These are phyloP conservation scores for Colletotrichum salicis DNA, from an alignment of 2,329 filamentous ascomycete genomes.

Conservation along the genomic window DNA sequence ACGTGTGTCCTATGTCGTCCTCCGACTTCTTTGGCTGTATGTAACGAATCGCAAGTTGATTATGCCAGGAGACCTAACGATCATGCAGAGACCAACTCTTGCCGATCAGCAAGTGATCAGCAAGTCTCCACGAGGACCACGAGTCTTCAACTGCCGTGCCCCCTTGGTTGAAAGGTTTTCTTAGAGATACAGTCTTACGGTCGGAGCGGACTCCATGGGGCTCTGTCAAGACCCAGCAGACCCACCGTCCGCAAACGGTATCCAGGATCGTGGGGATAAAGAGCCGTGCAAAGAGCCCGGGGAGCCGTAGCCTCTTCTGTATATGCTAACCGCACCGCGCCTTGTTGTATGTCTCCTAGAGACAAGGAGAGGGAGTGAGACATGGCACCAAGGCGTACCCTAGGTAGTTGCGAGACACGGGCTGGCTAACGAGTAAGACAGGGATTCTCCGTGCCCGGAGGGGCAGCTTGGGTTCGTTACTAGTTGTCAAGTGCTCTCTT, in stretches of 20 bases:
- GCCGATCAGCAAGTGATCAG: not conserved
- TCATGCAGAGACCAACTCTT: not conserved
- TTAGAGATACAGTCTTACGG: not conserved
- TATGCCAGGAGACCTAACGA: not conserved
- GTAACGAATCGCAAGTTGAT: not conserved
- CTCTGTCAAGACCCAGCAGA: not conserved
- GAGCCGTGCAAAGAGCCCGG: not conserved
- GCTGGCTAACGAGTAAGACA: constrained; percentile 14
- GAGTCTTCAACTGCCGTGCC: not conserved
- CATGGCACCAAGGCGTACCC: constrained; percentile 12
- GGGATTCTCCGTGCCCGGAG: not conserved
- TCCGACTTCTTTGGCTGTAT: not conserved
- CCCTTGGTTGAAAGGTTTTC: not conserved
- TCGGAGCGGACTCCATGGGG: not conserved
- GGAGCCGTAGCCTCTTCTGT: not conserved
- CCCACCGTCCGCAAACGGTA: constrained; percentile 13
- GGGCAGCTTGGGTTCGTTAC: not conserved
- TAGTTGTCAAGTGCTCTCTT: not conserved
- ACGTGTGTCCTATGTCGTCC: not conserved
- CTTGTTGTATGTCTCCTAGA: not conserved
- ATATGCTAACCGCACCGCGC: not conserved
- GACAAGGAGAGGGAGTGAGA: constrained; percentile 16
- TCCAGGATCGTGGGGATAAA: constrained; percentile 1
- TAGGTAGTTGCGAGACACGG: constrained; percentile 26
- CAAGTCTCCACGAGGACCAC: not conserved